phyloP scores from a whole-genome alignment of 1,139 yeast genomes.

The Zhuliangozyma blackwelliae region DNA sequence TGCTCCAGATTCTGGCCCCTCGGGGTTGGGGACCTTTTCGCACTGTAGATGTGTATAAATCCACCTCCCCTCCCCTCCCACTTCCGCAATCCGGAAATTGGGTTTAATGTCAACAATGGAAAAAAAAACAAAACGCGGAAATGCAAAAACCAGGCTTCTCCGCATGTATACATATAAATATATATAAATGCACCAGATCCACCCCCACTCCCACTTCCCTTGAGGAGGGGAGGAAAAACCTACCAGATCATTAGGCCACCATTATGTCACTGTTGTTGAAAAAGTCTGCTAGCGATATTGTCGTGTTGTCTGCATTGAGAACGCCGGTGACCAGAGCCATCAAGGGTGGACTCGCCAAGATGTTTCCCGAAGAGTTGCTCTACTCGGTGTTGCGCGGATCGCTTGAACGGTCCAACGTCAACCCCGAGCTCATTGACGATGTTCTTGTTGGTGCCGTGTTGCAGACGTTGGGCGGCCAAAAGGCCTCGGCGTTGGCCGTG shows the following conservation, averaged over 20 bases:
- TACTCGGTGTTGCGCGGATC: conserved; percentile 26
- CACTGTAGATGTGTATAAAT: too few relatives aligned
- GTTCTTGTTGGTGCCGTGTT: conserved; percentile 78
- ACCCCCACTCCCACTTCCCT: neutral
- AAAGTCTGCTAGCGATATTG: conserved; percentile 30
- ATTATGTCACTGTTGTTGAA: conserved; percentile 9
- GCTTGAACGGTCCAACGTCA: conserved; percentile 21
- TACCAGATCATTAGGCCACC: neutral
- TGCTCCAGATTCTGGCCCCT: too few relatives aligned
- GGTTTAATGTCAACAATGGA: neutral
- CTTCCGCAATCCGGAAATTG: neutral
- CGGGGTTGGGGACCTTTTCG: too few relatives aligned
- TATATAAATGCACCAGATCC: too few relatives aligned
- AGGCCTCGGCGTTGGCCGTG: conserved; percentile 72
- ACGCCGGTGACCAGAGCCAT: conserved; percentile 33
- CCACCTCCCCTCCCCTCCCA: too few relatives aligned
- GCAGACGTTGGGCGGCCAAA: conserved; percentile 81
- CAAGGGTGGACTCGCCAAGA: conserved; percentile 33
- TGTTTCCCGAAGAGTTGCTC: conserved; percentile 34
- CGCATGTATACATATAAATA: too few relatives aligned
- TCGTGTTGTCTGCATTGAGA: conserved; percentile 31
- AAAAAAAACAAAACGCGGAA: too few relatives aligned
- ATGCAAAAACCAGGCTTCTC: too few relatives aligned
- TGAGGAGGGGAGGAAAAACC: too few relatives aligned
- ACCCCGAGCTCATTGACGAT: conserved; percentile 53